Evolutionary conservation across 768 basidiomycete species (phyloP), one percentile per base, ranked within the genome.

Genomic region (Panus rudis): DNA sequence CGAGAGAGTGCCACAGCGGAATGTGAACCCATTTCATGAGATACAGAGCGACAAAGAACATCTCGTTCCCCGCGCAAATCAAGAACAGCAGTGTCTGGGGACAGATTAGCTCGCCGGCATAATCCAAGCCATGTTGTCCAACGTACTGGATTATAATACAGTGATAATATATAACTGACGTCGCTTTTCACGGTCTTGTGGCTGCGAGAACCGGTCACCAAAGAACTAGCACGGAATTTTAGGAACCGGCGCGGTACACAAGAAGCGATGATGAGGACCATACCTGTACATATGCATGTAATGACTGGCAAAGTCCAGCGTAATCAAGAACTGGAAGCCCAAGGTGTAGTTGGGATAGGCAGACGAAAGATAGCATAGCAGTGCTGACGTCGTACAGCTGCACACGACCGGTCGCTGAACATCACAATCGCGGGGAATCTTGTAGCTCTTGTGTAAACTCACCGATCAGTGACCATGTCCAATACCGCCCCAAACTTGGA

Each of bases 281-380:
- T 55, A 93, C 94, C 94, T 96, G 64, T 97, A 96, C 96, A 98
- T 99, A 63, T 98, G 96, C 80, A 98, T 97, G 66, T 98, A 98
- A 65, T 98, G 96, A 53, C 91, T 94, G 54, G 87, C 84, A 62
- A 99, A 99, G 63, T 99, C 96, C 45, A 99, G 78, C 1, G 93
- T 80, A 64, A 99, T 99, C 48, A 99, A 78, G 67, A 89, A 84
- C 64, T 96, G 92, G 71, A 99, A 97, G 39, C 81, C 55, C 25
- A 94, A 67, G 3, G 93, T 87, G 49, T 71, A 89, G n/a, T 65
- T 55, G 4, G 92, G 92, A 67, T 97, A 98, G 40, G 79, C 90
- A 8, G 84, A 84, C 14, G 92, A 80, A 25, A 99, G 78, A 69
- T 92, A 97, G 63, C 91, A 94, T 21, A 99, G 72, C 41, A 99